Evolutionary conservation across 139 green algal genomes (phyloP).

Genomic region (Yamagishiella unicocca): DNA sequence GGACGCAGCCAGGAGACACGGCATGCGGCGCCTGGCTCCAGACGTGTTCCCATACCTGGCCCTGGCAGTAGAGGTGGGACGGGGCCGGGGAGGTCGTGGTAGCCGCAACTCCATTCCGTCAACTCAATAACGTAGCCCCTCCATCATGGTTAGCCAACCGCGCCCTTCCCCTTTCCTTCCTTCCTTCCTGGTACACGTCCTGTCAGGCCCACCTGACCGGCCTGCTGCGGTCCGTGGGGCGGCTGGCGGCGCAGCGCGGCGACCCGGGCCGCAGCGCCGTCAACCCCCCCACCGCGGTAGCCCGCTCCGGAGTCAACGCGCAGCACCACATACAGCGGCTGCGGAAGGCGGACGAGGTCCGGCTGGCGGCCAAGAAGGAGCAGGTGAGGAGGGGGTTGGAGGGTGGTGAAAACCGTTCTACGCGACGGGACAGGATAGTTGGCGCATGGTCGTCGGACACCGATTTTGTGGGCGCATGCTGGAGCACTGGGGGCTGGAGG

Average conservation of each 20-base stretch:
- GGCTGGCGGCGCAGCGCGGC: neutral
- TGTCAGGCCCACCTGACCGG: slow-evolving; percentile 6
- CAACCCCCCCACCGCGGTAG: neutral
- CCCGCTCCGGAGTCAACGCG: slow-evolving; percentile 16
- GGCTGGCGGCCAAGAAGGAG: slow-evolving; percentile 45
- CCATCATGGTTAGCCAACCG: no score
- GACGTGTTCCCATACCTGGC: slow-evolving; percentile 45
- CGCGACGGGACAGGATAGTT: no score
- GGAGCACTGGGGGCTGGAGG: no score
- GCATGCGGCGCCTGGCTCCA: slow-evolving; percentile 26
- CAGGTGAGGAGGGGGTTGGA: slow-evolving; percentile 7
- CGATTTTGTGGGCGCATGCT: no score
- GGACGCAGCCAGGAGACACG: slow-evolving; percentile 16
- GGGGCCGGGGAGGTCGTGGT: no score
- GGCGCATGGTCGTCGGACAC: no score
- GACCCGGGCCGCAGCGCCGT: slow-evolving; percentile 2
- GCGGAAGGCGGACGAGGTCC: slow-evolving; percentile 33
- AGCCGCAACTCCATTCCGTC: no score
- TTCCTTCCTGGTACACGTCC: neutral
- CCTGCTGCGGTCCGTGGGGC: slow-evolving; percentile 25
- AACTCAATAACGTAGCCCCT: no score
- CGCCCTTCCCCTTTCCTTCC: neutral
- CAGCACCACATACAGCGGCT: slow-evolving; percentile 41
- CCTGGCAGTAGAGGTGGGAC: slow-evolving; percentile 37
- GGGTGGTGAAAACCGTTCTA: no score